Percentiles rank a stretch among this genome's conserved stretches.
Conservation (phyloP, 371 early-diverging fungal genomes). For the Syncephalastrum racemosum region DNA sequence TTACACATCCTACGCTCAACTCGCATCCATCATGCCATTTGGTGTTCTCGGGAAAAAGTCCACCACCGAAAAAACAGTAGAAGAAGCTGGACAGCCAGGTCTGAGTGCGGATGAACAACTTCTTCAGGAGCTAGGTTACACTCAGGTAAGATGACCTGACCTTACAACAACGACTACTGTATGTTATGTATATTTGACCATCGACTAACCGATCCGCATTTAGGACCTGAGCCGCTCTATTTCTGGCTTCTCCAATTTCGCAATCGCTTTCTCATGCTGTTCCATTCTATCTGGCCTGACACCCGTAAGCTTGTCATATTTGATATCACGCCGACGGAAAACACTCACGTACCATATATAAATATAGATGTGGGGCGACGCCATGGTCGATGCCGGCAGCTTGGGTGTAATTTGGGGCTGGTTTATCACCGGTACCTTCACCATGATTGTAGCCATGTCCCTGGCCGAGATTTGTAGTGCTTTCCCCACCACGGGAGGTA, state of each 20-base stretch:
- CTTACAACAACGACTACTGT: background rate
- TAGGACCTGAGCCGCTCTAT: slow-evolving; percentile 69
- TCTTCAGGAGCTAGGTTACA: slow-evolving; percentile 47
- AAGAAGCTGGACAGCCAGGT: slow-evolving; percentile 14
- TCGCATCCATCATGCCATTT: slow-evolving; percentile 10
- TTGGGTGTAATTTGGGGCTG: slow-evolving; percentile 72
- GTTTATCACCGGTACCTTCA: slow-evolving; percentile 58
- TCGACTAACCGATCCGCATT: background rate
- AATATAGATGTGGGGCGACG: slow-evolving; percentile 53
- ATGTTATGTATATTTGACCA: background rate
- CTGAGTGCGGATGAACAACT: slow-evolving; percentile 32
- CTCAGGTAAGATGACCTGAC: slow-evolving; percentile 28
- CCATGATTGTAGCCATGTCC: slow-evolving; percentile 61
- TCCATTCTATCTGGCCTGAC: slow-evolving; percentile 63
- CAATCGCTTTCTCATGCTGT: slow-evolving; percentile 63
- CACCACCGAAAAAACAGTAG: slow-evolving; percentile 13
- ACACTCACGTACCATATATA: no score
- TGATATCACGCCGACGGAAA: no score
- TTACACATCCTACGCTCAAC: no score
- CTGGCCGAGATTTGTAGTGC: slow-evolving; percentile 78
- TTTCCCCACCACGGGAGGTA: slow-evolving; percentile 71
- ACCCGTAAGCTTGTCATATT: slow-evolving; percentile 30
- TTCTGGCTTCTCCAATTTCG: slow-evolving; percentile 62
- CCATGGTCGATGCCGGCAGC: slow-evolving; percentile 65
- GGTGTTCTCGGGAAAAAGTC: slow-evolving; percentile 9